Percentiles rank a stretch among this genome's conserved stretches.
These are phyloP conservation scores for Nymphaea thermarum DNA, from an alignment of 164 flowering plant species.

Conservation along the genomic window DNA sequence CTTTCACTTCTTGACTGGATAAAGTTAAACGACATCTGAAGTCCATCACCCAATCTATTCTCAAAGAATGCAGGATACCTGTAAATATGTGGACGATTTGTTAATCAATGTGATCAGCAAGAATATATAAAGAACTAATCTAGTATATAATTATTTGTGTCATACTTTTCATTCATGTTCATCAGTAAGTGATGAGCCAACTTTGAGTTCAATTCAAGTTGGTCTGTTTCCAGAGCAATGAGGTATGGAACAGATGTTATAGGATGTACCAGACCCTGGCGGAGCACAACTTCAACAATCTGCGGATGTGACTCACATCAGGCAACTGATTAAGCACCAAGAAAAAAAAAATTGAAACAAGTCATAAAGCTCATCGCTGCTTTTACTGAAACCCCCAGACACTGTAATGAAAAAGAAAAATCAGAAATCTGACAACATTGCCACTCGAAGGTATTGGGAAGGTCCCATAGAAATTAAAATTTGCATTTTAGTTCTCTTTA, in stretches of 20 bases:
- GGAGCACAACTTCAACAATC: conserved; percentile 94
- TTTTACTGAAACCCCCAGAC: background rate
- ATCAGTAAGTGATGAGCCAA: conserved; percentile 86
- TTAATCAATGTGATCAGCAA: conserved; percentile 1
- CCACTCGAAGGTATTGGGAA: background rate
- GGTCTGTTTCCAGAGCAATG: conserved; percentile 95
- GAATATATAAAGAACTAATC: background rate
- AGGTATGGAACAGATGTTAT: conserved; percentile 94
- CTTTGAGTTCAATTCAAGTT: conserved; percentile 70
- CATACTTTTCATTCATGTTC: conserved; percentile 98
- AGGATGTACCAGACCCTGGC: conserved; percentile 99
- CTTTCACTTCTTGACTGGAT: conserved; percentile 36
- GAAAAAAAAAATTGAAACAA: background rate
- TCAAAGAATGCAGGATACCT: conserved; percentile 97
- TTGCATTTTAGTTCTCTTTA: background rate
- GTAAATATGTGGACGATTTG: conserved; percentile 8
- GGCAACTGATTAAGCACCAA: background rate
- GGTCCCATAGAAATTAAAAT: background rate
- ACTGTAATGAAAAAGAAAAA: background rate
- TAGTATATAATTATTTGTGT: background rate
- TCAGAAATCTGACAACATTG: background rate
- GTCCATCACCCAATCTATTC: conserved; percentile 97
- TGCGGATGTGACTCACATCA: conserved; percentile 16
- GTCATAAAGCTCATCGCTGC: background rate
- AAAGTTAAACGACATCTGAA: conserved; percentile 83